Base-by-base conservation (phyloP, 2,329 filamentous ascomycete species). In the Alternaria sp. region DNA sequence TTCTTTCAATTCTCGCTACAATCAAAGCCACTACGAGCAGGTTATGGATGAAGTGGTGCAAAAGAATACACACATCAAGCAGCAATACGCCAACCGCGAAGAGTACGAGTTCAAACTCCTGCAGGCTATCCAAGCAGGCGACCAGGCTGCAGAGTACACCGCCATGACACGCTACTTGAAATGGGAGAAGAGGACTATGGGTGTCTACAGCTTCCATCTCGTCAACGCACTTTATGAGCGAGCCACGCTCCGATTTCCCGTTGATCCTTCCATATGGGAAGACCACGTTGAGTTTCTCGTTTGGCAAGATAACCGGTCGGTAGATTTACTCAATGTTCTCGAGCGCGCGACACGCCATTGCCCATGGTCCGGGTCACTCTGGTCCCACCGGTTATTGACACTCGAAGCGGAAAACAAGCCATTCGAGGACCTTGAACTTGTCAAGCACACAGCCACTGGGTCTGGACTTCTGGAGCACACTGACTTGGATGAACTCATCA, bases 391-490 rank as follows among this genome's bases (percentile, higher is more conserved):
- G 68, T 90, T 99, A 25, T 82, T 97, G 56, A 91, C 90, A 19
- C 92, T 93, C 4, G 96, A 98, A 80, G 88, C 92, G 49, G 90
- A 92, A 63, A 87, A 88, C 32, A 87, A 90, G 66, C 85, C 90
- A 0, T 97, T 97, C 72, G 85, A 90, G 23, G 91, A 92, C 53
- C 92, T 98, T 56, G 93, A 96, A 72, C 86, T 89, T 44, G 93
- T 97, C 78, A 99, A 99, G 80, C 93, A 97, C 79, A 90, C 90
- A 46, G 96, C 96, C 7, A 98, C 94, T 0, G 93, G 90, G 74
- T 93, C 93, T 54, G 90, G 93, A 9, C 85, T 96, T 45, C 85
- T 98, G 6, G 93, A 97, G 77, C 90, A 91, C 66, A 90, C 93
- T 65, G 94, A 93, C 23, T 91, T 97, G 85, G 89, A 93, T 53